Evolutionary conservation across 352 stramenopile genomes (phyloP).

Genomic region (Globisporangium yorkense): DNA sequence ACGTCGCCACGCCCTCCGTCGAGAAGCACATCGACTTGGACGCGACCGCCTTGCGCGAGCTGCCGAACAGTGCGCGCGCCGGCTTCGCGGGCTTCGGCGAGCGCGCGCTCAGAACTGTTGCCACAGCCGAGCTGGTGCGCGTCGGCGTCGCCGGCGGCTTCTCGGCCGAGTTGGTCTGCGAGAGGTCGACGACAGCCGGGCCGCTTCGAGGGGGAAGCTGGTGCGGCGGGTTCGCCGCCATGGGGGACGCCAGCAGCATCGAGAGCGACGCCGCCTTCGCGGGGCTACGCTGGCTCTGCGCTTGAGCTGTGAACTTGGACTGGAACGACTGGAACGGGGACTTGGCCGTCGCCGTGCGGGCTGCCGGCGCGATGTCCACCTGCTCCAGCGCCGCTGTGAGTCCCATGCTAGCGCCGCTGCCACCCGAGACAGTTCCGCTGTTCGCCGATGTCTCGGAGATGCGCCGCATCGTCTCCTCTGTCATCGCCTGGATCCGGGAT

Average conservation of each 20-base stretch:
- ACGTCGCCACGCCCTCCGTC: conserved; percentile 64
- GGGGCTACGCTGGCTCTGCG: conserved; percentile 8
- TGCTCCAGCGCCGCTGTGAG: conserved; percentile 23
- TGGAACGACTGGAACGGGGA: conserved; percentile 81
- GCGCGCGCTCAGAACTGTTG: neutral
- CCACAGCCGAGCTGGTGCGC: conserved; percentile 14
- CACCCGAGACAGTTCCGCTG: neutral
- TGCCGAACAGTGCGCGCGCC: conserved; percentile 41
- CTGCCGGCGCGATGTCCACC: conserved; percentile 27
- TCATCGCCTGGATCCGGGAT: conserved; percentile 14
- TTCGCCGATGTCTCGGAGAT: conserved; percentile 3
- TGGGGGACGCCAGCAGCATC: conserved; percentile 12
- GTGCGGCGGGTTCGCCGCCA: conserved; percentile 9
- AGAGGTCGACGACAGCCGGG: conserved; percentile 27
- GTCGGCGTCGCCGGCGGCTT: conserved; percentile 30
- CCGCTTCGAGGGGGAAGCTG: conserved; percentile 20
- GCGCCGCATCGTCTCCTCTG: conserved; percentile 15
- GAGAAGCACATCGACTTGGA: conserved; percentile 81
- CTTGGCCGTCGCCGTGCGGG: conserved; percentile 32
- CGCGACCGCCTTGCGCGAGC: conserved; percentile 28
- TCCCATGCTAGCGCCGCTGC: conserved; percentile 1
- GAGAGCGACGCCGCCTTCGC: conserved; percentile 7
- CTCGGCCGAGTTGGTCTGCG: conserved; percentile 8
- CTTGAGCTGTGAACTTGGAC: conserved; percentile 38
- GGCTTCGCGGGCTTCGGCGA: conserved; percentile 22